Evolutionary conservation across 192 early-diverging fungal species (phyloP).

Genomic region (Coemansia sp.): DNA sequence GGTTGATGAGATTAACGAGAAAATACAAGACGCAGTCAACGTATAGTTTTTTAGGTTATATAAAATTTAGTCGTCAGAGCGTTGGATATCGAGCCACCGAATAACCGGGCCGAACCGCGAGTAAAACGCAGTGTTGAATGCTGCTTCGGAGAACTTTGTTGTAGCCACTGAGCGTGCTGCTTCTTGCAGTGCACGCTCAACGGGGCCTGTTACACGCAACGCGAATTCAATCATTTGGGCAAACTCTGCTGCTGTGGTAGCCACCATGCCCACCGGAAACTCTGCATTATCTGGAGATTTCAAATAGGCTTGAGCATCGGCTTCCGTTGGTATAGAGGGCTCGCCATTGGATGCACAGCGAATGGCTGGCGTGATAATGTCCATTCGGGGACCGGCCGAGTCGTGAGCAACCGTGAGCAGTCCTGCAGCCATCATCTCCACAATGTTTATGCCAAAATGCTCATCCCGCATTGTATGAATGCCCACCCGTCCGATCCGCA

Average conservation of each 20-base stretch:
- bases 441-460: conserved; percentile 97
- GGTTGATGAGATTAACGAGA: conserved; percentile 64
- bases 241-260: conserved; percentile 63
- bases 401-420: conserved; percentile 48
- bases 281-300: background rate
- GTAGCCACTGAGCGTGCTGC: conserved; percentile 64
- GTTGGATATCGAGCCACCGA: conserved; percentile 46
- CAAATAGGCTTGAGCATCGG: conserved; percentile 12
- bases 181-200: conserved; percentile 56
- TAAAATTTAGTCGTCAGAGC: conserved; percentile 11
- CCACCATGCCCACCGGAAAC: conserved; percentile 63
- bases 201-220: conserved; percentile 49
- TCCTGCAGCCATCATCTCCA: conserved; percentile 89
- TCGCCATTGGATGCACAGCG: conserved; percentile 5
- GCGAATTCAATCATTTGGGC: conserved; percentile 51
- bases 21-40: conserved; percentile 74
- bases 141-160: conserved; percentile 70
- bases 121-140: conserved; percentile 53
- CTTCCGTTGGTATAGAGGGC: conserved; percentile 1
- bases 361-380: conserved; percentile 46
- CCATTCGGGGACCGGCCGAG: conserved; percentile 49
- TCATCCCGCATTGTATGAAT: conserved; percentile 98
- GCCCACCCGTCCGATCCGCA: conserved; percentile 70
- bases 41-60: conserved; percentile 1
- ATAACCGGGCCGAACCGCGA: conserved; percentile 39